phyloP scores from a whole-genome alignment of 192 early-diverging fungal genomes.

The Entrophospora sp. region DNA sequence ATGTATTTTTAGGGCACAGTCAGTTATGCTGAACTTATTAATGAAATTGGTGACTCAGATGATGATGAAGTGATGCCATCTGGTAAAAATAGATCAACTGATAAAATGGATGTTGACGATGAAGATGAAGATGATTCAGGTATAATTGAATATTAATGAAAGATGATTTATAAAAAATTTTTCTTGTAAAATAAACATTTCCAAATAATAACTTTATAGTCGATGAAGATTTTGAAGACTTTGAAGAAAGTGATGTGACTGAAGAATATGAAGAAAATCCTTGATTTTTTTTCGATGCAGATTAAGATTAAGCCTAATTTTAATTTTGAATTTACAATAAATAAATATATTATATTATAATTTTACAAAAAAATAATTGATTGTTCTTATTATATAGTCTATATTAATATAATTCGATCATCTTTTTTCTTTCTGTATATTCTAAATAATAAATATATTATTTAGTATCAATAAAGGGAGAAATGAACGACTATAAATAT shows the following conservation, averaged over 20 bases:
- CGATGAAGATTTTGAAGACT: constrained; percentile 85
- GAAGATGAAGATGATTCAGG: constrained; percentile 55
- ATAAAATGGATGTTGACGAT: constrained; percentile 21
- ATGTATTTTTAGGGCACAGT: constrained; percentile 20
- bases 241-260: constrained; percentile 62
- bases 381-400: no score
- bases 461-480: no score
- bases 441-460: no score
- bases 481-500: no score
- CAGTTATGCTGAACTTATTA: constrained; percentile 19
- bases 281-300: no score
- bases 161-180: not conserved
- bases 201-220: constrained; percentile 28
- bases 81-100: constrained; percentile 4
- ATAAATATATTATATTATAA: no score
- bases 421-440: no score
- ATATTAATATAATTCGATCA: no score
- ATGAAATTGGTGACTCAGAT: constrained; percentile 37
- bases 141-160: constrained; percentile 20
- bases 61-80: constrained; percentile 45
- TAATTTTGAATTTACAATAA: no score
- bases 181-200: not conserved
- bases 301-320: no score
- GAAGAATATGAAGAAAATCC: constrained; percentile 73
- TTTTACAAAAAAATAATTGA: no score